Evolutionary conservation across 78 protist genomes (phyloP), one percentile per base, ranked within the genome.

Genomic region (Ministeria vibrans): DNA sequence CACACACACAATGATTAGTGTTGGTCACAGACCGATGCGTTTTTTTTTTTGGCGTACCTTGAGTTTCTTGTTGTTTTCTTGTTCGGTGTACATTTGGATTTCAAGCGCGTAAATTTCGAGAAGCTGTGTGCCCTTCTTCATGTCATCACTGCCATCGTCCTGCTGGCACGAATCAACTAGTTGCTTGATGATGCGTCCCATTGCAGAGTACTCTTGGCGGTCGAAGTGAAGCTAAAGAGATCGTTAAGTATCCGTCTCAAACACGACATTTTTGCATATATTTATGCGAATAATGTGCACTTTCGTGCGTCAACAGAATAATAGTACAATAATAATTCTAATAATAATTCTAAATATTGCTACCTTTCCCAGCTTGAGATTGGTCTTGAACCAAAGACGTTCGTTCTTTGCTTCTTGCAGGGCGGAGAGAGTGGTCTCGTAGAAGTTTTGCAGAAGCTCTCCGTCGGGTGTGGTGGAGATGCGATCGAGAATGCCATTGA

Each of bases 71-170:
- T 64, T 82, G 86, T 95, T 75, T 77, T 88, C 82, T 43, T 84
- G 83, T 32, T 43, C 95, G 9, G 95, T 93, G 84, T 92, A 80
- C 93, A 93, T 83, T 85, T 94, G 97, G 76, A 96, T 97, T 75
- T 97, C 97, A 46, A 96, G 83, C 3, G 98, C 98, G 88, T 90
- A 92, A 34, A 94, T 78, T 69, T 95, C 97, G 36, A 95, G 86
- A 34, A 94, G 83, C 89, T 95, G 97, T 30, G 92, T 81, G 77
- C 90, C 89, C 79, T 88, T 92, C 68, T 79, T 80, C 42, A 20
- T 30, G 61, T 88, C 89, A n/a, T 77, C 87, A 22, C 43, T 0
- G 46, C 93, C 94, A 38, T 88, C 92, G 6, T 73, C 88, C 13
- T 1, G 0, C 84, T 76, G 69, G 49, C 87, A 82, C 30, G 78